Evolutionary conservation across 345 rosid species (phyloP), one percentile per base, ranked within the genome.

Genomic region (Garcia nutans): DNA sequence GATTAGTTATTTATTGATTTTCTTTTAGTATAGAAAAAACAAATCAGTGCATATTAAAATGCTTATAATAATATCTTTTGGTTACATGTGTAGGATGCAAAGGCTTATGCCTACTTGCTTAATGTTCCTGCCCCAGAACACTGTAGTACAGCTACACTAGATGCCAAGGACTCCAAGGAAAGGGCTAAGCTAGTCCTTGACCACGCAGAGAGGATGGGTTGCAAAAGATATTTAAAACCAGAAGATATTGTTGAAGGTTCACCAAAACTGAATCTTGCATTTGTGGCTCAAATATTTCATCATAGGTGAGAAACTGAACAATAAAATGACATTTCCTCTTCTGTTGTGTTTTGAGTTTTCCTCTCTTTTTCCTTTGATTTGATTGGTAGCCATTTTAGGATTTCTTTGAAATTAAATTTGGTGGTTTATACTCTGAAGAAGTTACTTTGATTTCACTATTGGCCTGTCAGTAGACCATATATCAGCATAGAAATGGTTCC

Each of bases 71-170:
- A 79, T 73, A 45, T 73, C 37, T 65, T 49, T 59, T 73, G 76
- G 64, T 83, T 41, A 60, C 47, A 41, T 62, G n/a, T 86, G 85
- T 85, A 95, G 97, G 96, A 92, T 81, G 99, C 86, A 79, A 88
- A 84, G 87, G 99, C 97, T 17, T 95, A 91, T 73, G 84, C 94
- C 12, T 95, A 89, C 87, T 80, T 95, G 68, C 96, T 92, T 64
- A 92, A 93, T 84, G 96, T 93, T 81, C 97, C 91, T 68, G 93
- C 99, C 37, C 96, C 94, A 19, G 97, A 95, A 78, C 87, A 87
- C 79, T 90, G 96, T 78, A 90, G 70, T 76, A 97, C 96, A n/a
- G 82, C 82, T 60, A 91, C 97, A 47, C 78, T 92, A 70, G 95
- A 90, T 83, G 67, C 81, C 68, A 91, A 86, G 79, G 94, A 92